Base-by-base conservation (phyloP, 768 basidiomycete species). In the Tylopilus plumbeoviolaceoides region DNA sequence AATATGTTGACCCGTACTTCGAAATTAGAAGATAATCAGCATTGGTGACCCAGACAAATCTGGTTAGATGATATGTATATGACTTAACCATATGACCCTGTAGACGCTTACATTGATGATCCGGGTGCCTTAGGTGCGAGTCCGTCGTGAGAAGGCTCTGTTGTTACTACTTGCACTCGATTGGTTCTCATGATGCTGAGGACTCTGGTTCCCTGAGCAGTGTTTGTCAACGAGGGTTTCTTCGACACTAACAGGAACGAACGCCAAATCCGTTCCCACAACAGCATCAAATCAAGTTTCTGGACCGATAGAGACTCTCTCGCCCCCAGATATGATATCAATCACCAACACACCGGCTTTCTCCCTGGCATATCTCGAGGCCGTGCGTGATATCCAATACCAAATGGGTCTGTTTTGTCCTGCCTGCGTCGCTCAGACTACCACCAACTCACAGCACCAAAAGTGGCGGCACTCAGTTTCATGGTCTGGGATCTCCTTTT, bases 401-500 rank as follows among this genome's bases (percentile, higher is more conserved):
- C 53, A 62, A 12, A 14, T 53, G 21, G 39, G 62, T 63, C 1
- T 38, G 46, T 55, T 9, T 17, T 25, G 9, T n/a, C 8, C 6
- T 10, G 4, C 20, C 20, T 8, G 18, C 8, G 20, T 31, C 30
- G 23, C 10, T 12, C 36, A 8, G 25, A 38, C 23, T 0, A 10
- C 6, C 15, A 33, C 15, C 27, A 3, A 23, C 31, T 61, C 25
- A 55, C 28, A 14, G n/a, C 17, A 8, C 15, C n/a, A 40, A 45
- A 54, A 62, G 72, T 66, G 23, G 64, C 69, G 1, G 62, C 64
- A 3, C 40, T 64, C 39, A 46, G 51, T 10, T 55, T 73, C 25
- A 42, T 64, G 45, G 53, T 67, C 9, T 70, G 64, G 52, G 72
- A 73, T 27, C 48, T 58, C 12, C 17, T 70, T 4, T 48, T 65